Conservation (phyloP, 1,284 basidiomycete species). For the Amylostereum chailletii region DNA sequence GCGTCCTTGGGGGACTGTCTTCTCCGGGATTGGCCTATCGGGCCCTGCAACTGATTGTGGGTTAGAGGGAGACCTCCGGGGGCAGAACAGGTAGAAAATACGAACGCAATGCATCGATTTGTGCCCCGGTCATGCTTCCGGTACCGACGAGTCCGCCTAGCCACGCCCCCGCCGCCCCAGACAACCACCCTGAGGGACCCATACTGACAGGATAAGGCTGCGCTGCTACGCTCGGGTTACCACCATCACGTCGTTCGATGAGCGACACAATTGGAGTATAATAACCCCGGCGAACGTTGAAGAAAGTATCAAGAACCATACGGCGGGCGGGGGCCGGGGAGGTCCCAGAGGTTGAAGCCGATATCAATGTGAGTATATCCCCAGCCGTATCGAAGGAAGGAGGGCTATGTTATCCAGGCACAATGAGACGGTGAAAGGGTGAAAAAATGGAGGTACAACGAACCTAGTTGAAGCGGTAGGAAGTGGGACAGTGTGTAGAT, state of each 20-base stretch:
- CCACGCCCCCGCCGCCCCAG: constrained; percentile 30
- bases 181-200: constrained; percentile 43
- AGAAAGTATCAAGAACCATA: constrained; percentile 49
- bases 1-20: constrained; percentile 12
- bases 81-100: constrained; percentile 9
- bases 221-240: constrained; percentile 26
- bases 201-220: constrained; percentile 54
- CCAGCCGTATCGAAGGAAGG: constrained; percentile 46
- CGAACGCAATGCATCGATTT: constrained; percentile 52
- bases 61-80: constrained; percentile 3
- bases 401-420: constrained; percentile 23
- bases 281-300: constrained; percentile 44
- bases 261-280: constrained; percentile 44
- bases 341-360: not conserved
- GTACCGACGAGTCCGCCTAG: constrained; percentile 22
- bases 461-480: constrained; percentile 28
- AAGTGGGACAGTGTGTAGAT: constrained; percentile 40
- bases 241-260: constrained; percentile 25
- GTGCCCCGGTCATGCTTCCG: constrained; percentile 37
- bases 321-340: constrained; percentile 12
- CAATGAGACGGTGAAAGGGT: constrained; percentile 1
- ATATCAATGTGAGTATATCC: constrained; percentile 30
- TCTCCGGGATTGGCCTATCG: constrained; percentile 37
- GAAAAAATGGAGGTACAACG: not conserved
- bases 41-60: constrained; percentile 48